Evolutionary conservation across 2,329 filamentous ascomycete species (phyloP).

Genomic region (Pleomassaria siparia): DNA sequence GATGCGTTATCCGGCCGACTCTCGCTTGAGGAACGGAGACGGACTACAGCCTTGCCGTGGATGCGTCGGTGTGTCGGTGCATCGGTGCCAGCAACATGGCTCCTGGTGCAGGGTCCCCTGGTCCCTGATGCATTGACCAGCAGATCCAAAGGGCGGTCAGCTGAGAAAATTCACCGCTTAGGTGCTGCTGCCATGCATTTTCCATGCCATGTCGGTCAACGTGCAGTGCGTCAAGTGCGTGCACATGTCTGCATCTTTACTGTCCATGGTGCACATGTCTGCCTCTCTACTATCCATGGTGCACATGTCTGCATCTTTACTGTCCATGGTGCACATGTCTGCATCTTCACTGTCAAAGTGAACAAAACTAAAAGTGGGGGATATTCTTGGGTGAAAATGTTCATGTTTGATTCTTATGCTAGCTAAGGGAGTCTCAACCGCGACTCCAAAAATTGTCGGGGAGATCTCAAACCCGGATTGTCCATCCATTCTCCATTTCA

Average conservation of each 20-base stretch:
- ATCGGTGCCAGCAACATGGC: not conserved
- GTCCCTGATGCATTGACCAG: not conserved
- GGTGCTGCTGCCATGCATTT: too few species aligned
- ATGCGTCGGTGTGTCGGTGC: not conserved
- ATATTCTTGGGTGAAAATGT: slow-evolving; percentile 3
- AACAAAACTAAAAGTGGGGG: too few species aligned
- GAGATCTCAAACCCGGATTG: slow-evolving; percentile 16
- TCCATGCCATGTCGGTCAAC: not conserved
- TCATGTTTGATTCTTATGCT: slow-evolving; percentile 5
- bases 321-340: too few species aligned
- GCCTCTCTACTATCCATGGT: too few species aligned
- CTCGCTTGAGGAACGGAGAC: not conserved
- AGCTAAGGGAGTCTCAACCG: slow-evolving; percentile 11
- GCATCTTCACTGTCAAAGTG: too few species aligned
- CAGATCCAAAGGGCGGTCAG: slow-evolving; percentile 12
- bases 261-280: too few species aligned
- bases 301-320: too few species aligned
- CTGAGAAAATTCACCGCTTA: slow-evolving; percentile 3
- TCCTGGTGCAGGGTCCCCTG: not conserved
- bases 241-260: too few species aligned
- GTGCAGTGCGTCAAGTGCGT: too few species aligned
- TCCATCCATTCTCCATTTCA: slow-evolving; percentile 2
- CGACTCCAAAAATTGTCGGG: slow-evolving; percentile 1
- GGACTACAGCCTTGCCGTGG: slow-evolving; percentile 5
- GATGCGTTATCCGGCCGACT: not conserved